Evolutionary conservation across 2,329 filamentous ascomycete species (phyloP).

Genomic region (Chalaropsis thielavioides): DNA sequence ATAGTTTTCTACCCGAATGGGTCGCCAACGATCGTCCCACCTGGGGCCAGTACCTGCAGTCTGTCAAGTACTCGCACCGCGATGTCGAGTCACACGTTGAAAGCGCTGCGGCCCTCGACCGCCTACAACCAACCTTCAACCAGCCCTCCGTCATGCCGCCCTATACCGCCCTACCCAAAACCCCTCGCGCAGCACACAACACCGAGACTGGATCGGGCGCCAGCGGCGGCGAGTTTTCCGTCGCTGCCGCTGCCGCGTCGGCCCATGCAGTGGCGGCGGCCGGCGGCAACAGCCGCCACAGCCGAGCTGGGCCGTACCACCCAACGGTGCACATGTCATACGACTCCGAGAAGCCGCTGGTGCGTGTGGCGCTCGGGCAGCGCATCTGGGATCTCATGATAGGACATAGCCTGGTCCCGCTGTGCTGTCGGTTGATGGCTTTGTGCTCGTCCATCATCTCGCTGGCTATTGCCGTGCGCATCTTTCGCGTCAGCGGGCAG

Average conservation of each 20-base stretch:
- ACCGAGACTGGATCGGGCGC: background rate
- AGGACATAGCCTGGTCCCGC: conserved; percentile 70
- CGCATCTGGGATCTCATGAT: conserved; percentile 55
- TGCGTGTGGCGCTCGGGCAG: conserved; percentile 30
- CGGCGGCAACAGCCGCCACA: conserved; percentile 8
- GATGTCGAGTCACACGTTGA: conserved; percentile 37
- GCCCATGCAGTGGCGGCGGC: background rate
- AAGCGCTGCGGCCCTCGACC: conserved; percentile 31
- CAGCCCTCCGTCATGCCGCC: conserved; percentile 24
- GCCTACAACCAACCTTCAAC: conserved; percentile 36
- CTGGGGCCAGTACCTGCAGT: conserved; percentile 41
- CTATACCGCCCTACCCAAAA: conserved; percentile 22
- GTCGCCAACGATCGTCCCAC: conserved; percentile 21
- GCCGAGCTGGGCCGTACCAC: conserved; percentile 15
- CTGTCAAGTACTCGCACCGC: conserved; percentile 24
- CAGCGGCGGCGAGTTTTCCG: conserved; percentile 22
- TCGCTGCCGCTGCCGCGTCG: background rate
- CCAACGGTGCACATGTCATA: conserved; percentile 5
- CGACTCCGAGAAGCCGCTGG: conserved; percentile 21
- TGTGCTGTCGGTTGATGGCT: conserved; percentile 68
- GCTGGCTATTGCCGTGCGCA: conserved; percentile 61
- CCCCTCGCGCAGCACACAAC: conserved; percentile 15
- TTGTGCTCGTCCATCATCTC: conserved; percentile 71
- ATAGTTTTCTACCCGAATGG: conserved; percentile 12
- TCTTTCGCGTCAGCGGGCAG: conserved; percentile 43